Conservation (phyloP, 1,284 basidiomycete genomes). For the Agroathelia rolfsii region DNA sequence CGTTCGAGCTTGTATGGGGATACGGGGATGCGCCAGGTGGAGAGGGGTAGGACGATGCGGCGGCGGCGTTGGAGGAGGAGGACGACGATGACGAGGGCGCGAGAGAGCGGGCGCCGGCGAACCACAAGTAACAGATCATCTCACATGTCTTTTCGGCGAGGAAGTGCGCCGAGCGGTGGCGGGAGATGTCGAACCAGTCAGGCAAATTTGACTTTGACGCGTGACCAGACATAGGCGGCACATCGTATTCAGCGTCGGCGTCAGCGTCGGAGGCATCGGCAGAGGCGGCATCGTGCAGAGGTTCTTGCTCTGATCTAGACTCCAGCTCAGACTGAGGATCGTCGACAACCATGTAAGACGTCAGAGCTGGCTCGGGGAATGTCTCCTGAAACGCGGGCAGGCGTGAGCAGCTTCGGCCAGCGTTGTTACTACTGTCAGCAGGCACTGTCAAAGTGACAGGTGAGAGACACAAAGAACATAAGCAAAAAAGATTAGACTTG, state of each 20-base stretch:
- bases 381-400: conserved; percentile 1
- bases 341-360: background rate
- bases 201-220: conserved; percentile 32
- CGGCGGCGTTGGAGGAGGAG: conserved; percentile 27
- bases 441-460: conserved; percentile 2
- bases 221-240: too few relatives aligned
- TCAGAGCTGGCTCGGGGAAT: background rate
- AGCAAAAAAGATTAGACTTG: too few relatives aligned
- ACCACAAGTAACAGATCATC: conserved; percentile 87
- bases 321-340: background rate
- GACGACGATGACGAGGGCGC: conserved; percentile 21
- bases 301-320: too few relatives aligned
- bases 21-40: too few relatives aligned
- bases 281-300: too few relatives aligned
- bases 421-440: background rate
- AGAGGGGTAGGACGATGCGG: conserved; percentile 21
- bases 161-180: conserved; percentile 56
- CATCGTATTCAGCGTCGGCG: too few relatives aligned
- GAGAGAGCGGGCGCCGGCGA: conserved; percentile 48
- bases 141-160: conserved; percentile 81
- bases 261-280: too few relatives aligned
- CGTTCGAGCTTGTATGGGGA: conserved; percentile 14
- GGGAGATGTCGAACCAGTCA: conserved; percentile 61
- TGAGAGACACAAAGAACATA: conserved; percentile 21
- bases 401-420: background rate